These are phyloP conservation scores for Fusarium miscanthi DNA, from an alignment of 2,329 filamentous ascomycete species.

Conservation along the genomic window DNA sequence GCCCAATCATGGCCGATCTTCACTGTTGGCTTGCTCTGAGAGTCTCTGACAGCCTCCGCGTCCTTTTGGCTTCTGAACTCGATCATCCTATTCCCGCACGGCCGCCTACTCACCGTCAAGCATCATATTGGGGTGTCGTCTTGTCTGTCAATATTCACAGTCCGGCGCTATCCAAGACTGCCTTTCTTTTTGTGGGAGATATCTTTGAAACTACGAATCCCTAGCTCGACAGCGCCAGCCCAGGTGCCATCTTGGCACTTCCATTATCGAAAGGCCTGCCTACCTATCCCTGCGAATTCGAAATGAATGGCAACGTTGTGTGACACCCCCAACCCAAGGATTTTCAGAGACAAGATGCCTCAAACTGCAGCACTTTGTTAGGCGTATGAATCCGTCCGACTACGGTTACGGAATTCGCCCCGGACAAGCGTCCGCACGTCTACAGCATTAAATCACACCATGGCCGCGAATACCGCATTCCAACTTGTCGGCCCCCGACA, in stretches of 20 bases:
- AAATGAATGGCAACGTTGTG: constrained; percentile 27
- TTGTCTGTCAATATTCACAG: constrained; percentile 22
- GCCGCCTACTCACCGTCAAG: constrained; percentile 24
- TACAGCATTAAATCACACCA: constrained; percentile 33
- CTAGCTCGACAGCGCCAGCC: constrained; percentile 6
- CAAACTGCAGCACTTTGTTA: constrained; percentile 23
- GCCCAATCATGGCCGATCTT: constrained; percentile 24
- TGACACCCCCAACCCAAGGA: constrained; percentile 26
- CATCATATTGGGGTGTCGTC: constrained; percentile 34
- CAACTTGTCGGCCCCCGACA: constrained; percentile 19
- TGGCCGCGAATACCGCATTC: constrained; percentile 26
- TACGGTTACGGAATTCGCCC: constrained; percentile 31
- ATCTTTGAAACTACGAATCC: constrained; percentile 5
- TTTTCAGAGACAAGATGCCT: constrained; percentile 22
- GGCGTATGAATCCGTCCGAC: constrained; percentile 26
- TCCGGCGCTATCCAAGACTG: constrained; percentile 17
- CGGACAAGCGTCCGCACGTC: constrained; percentile 32
- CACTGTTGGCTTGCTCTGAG: constrained; percentile 25
- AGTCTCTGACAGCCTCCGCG: constrained; percentile 20
- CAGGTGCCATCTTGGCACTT: constrained; percentile 24
- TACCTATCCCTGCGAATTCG: constrained; percentile 19
- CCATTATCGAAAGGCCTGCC: constrained; percentile 33
- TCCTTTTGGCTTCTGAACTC: constrained; percentile 17
- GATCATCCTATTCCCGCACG: constrained; percentile 26
- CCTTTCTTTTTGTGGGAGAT: constrained; percentile 4